Conservation (phyloP, 768 basidiomycete species). For the Boletus speciosus region DNA sequence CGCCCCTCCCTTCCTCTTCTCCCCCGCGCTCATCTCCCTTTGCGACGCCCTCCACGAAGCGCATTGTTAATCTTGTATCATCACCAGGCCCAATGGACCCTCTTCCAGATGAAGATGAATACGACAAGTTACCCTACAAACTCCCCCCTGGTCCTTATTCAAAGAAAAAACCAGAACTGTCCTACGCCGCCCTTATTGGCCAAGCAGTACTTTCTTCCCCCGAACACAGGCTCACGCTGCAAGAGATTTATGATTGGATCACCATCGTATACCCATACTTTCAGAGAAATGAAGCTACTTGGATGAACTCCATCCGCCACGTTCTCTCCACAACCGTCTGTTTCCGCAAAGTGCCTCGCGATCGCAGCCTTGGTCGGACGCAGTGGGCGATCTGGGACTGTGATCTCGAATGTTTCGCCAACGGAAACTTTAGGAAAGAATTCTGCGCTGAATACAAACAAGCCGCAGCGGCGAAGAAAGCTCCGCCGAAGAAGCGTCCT, state of each 20-base stretch:
- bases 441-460: slow-evolving; percentile 40
- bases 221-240: slow-evolving; percentile 80
- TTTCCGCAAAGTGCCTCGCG: slow-evolving; percentile 82
- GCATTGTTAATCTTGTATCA: slow-evolving; percentile 72
- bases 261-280: slow-evolving; percentile 92
- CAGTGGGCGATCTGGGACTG: slow-evolving; percentile 86
- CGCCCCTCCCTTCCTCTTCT: slow-evolving; percentile 59
- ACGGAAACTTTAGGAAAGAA: slow-evolving; percentile 76
- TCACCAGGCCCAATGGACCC: slow-evolving; percentile 77
- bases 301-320: slow-evolving; percentile 99
- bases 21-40: slow-evolving; percentile 57
- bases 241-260: slow-evolving; percentile 97
- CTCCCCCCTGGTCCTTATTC: slow-evolving; percentile 86
- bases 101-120: slow-evolving; percentile 59
- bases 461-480: slow-evolving; percentile 27
- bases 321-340: slow-evolving; percentile 89
- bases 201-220: slow-evolving; percentile 88
- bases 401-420: slow-evolving; percentile 77
- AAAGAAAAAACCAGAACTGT: slow-evolving; percentile 73
- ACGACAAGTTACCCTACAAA: slow-evolving; percentile 64
- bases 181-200: slow-evolving; percentile 94
- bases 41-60: slow-evolving; percentile 56
- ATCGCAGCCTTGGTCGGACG: slow-evolving; percentile 74
- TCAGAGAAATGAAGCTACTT: slow-evolving; percentile 88
- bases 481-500: slow-evolving; percentile 36